Evolutionary conservation across 345 rosid genomes (phyloP), one percentile per base, ranked within the genome.

Genomic region (Linum lewisii): DNA sequence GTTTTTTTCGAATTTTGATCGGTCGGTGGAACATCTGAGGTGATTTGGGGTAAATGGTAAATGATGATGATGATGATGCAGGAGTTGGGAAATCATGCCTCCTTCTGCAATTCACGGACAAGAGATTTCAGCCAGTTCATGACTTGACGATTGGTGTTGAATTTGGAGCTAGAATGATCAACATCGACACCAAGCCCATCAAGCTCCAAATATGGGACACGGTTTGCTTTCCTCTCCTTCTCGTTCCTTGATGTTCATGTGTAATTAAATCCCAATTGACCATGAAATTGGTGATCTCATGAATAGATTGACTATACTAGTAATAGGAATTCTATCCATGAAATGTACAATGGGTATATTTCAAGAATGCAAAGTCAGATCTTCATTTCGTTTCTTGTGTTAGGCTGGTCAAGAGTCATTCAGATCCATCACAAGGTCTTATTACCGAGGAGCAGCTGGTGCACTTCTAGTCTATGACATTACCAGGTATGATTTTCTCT

Each of bases 131-230:
- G 71, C 87, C 91, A 0, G 87, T 82, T 14, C 90, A 84, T 62
- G 90, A 84, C 63, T 80, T 84, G 29, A 84, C 87, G 55, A 84
- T 81, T 53, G 91, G 91, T 7, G 91, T 84, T 9, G 91, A 82
- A 55, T 84, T 84, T 63, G 87, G 87, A 23, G 91, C 91, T 73
- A 82, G 91, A 32, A 84, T 82, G 91, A 81, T 84, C 73, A 76
- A 81, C 69, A 80, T 82, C 60, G 85, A 80, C 13, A 69, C 69
- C 25, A 73, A 79, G 7, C 84, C 85, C 53, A 66, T 84, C 72
- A 82, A 84, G 78, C 87, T 84, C 9, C 87, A 84, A 63, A 84
- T 84, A 71, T 84, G 87, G 91, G 91, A 84, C 70, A 82, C 90
- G 10, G 85, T 84, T 69, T 15, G 50, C 34, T 42, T 38, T 19